Conservation (phyloP, 495 filamentous ascomycete genomes). For the Ramalina intermedia region DNA sequence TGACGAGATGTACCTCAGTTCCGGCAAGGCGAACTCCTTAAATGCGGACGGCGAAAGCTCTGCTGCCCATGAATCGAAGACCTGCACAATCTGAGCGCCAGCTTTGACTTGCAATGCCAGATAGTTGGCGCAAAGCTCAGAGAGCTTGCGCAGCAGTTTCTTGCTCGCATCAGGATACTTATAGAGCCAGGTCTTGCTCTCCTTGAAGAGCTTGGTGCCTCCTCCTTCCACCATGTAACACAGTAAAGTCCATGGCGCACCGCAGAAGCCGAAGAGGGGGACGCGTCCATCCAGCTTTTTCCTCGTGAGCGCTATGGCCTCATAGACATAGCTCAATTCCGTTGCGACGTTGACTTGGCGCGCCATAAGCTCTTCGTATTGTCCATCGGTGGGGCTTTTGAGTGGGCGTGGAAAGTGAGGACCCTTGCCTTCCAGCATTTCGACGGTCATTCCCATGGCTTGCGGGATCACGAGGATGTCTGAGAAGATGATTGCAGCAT, state of each 20-base stretch:
- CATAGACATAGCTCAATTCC: constrained; percentile 85
- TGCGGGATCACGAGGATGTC: constrained; percentile 97
- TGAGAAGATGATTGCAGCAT: constrained; percentile 97
- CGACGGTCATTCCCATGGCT: constrained; percentile 90
- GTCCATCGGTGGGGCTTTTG: constrained; percentile 56
- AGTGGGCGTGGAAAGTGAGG: constrained; percentile 86
- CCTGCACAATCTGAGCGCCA: constrained; percentile 82
- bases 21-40: constrained; percentile 70
- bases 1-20: constrained; percentile 67
- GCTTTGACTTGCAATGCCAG: constrained; percentile 82
- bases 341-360: constrained; percentile 68
- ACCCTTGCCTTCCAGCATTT: constrained; percentile 94
- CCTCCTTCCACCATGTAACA: constrained; percentile 99
- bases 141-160: constrained; percentile 72
- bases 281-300: constrained; percentile 78
- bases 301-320: constrained; percentile 82
- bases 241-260: constrained; percentile 89
- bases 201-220: constrained; percentile 79
- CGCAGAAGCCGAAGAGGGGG: constrained; percentile 92
- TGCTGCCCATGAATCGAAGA: constrained; percentile 98
- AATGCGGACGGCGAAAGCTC: constrained; percentile 78
- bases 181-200: constrained; percentile 92
- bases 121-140: constrained; percentile 86
- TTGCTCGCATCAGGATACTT: constrained; percentile 70
- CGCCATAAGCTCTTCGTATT: constrained; percentile 63